Evolutionary conservation across 768 basidiomycete species (phyloP).

Genomic region (Mycena alexandri): DNA sequence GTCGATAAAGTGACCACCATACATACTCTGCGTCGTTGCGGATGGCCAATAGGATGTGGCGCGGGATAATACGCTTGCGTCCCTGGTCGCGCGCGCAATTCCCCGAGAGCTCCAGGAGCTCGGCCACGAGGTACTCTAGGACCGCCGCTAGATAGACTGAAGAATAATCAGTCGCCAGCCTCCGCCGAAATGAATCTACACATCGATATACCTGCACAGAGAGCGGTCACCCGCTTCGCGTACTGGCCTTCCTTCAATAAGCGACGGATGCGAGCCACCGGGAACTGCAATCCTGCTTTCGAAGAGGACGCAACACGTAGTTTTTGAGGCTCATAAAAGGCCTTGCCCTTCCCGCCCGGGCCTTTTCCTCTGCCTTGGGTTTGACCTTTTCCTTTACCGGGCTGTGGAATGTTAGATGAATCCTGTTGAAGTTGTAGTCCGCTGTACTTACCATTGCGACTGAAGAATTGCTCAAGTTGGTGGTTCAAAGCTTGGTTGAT

Average conservation of each 20-base stretch:
- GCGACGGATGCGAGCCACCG: constrained; percentile 88
- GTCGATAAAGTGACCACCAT: no score
- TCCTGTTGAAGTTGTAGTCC: no score
- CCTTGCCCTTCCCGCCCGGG: constrained; percentile 20
- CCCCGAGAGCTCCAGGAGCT: constrained; percentile 89
- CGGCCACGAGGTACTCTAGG: constrained; percentile 88
- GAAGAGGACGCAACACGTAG: constrained; percentile 71
- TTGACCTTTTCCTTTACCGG: constrained; percentile 1
- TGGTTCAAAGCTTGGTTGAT: not conserved
- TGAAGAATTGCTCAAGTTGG: not conserved
- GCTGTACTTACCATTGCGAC: constrained; percentile 2
- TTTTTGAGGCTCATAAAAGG: not conserved
- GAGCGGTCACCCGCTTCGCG: constrained; percentile 76
- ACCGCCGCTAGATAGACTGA: constrained; percentile 88
- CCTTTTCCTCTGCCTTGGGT: constrained; percentile 67
- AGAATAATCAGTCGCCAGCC: not conserved
- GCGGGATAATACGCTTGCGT: constrained; percentile 87
- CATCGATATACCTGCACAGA: constrained; percentile 68
- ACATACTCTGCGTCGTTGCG: constrained; percentile 79
- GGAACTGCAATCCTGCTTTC: constrained; percentile 77
- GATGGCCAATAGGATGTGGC: constrained; percentile 86
- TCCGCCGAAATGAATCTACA: not conserved
- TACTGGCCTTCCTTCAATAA: constrained; percentile 81
- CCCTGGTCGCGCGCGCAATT: constrained; percentile 85
- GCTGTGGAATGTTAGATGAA: not conserved